These are phyloP conservation scores for Nepenthes gracilis DNA, from an alignment of 148 eudicot species.

Conservation along the genomic window DNA sequence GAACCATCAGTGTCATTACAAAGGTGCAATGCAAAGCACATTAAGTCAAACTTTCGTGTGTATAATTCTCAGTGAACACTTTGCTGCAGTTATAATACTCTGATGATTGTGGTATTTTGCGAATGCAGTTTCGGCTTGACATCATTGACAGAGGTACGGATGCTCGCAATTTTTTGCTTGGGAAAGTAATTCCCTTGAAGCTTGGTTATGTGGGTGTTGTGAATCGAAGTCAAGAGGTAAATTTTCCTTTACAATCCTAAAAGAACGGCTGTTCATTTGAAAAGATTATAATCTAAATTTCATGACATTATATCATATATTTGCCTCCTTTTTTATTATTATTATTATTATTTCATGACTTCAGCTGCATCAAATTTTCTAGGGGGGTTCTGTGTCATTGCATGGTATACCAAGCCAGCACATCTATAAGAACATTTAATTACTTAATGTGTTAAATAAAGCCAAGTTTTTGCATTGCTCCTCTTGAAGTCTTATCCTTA, in stretches of 20 bases:
- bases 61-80: not conserved
- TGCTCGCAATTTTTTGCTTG: conserved; percentile 86
- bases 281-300: too few species aligned
- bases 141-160: conserved; percentile 96
- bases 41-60: not conserved
- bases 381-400: too few species aligned
- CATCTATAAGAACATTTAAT: too few species aligned
- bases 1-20: conserved; percentile 90
- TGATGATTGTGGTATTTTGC: not conserved
- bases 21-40: conserved; percentile 31
- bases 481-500: too few species aligned
- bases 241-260: not conserved
- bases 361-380: too few species aligned
- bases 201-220: conserved; percentile 94
- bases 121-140: conserved; percentile 53
- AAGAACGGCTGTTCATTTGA: too few species aligned
- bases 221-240: conserved; percentile 97
- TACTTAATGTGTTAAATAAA: too few species aligned
- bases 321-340: too few species aligned
- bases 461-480: too few species aligned
- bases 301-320: too few species aligned
- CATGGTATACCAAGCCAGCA: too few species aligned
- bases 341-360: too few species aligned
- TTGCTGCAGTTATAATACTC: not conserved
- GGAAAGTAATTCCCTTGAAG: conserved; percentile 84